Conservation (phyloP, 116 monocot genomes). For the Zostera marina region DNA sequence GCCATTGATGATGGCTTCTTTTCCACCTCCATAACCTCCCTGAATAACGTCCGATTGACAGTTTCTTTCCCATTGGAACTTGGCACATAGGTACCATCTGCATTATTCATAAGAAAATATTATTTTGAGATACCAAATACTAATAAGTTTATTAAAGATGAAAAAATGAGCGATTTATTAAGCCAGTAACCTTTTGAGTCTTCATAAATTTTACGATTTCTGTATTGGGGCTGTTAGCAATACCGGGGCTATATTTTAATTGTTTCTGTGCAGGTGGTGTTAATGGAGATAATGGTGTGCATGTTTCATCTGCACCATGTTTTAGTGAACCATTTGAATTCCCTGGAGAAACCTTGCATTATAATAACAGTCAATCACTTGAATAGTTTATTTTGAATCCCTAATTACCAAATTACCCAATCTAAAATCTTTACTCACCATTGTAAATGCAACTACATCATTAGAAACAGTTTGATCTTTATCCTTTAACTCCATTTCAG, state of each 20-base stretch:
- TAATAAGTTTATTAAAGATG: too few species aligned
- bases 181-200: conserved; percentile 38
- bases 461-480: conserved; percentile 37
- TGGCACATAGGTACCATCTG: conserved; percentile 63
- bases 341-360: conserved; percentile 11
- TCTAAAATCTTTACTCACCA: conserved; percentile 16
- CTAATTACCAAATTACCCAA: too few species aligned
- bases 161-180: background rate
- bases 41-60: conserved; percentile 34
- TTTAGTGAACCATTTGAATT: conserved; percentile 44
- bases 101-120: background rate
- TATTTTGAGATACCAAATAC: background rate
- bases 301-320: conserved; percentile 61
- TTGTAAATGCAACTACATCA: conserved; percentile 22
- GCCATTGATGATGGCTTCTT: conserved; percentile 94
- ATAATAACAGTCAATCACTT: too few species aligned
- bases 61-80: conserved; percentile 45
- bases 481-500: conserved; percentile 43
- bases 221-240: conserved; percentile 56
- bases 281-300: conserved; percentile 57
- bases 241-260: conserved; percentile 82
- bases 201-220: conserved; percentile 28
- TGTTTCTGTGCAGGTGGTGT: conserved; percentile 88
- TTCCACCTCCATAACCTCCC: conserved; percentile 99
- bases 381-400: too few species aligned